A percentile compares a stretch with the other conserved stretches of the same genome.
Conservation (phyloP, 768 basidiomycete species). For the Psilocybe cubensis region DNA sequence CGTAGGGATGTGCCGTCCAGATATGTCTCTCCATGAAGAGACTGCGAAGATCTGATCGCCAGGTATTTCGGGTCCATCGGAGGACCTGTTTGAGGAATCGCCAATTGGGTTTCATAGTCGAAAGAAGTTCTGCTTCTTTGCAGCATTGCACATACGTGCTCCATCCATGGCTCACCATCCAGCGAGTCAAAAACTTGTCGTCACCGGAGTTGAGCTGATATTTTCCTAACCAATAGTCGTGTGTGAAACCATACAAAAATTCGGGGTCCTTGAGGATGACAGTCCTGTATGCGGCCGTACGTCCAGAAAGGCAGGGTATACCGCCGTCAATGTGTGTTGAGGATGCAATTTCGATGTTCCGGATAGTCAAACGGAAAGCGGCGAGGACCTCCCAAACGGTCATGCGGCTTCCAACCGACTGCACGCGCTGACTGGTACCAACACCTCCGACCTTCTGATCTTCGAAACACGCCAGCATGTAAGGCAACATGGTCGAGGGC, state of each 20-base stretch:
- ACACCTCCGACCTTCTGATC: conserved; percentile 94
- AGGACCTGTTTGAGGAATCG: conserved; percentile 93
- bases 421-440: conserved; percentile 88
- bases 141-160: conserved; percentile 91
- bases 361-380: conserved; percentile 89
- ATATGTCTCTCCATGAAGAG: conserved; percentile 88
- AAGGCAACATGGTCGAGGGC: conserved; percentile 90
- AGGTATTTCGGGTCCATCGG: conserved; percentile 93
- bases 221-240: conserved; percentile 92
- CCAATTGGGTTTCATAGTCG: conserved; percentile 98
- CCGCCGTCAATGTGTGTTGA: conserved; percentile 95
- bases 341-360: conserved; percentile 90
- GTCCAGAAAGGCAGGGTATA: conserved; percentile 87
- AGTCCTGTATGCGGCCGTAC: conserved; percentile 92
- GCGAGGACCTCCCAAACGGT: conserved; percentile 97
- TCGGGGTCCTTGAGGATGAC: conserved; percentile 95
- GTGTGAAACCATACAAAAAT: conserved; percentile 91
- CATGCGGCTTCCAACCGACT: conserved; percentile 76
- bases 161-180: conserved; percentile 98
- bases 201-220: conserved; percentile 95
- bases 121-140: conserved; percentile 82
- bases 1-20: conserved; percentile 90
- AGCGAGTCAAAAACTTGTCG: conserved; percentile 92
- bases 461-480: conserved; percentile 90
- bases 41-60: conserved; percentile 87